Conservation (phyloP, 2,329 filamentous ascomycete genomes). For the Orbilia blumenaviensis region DNA sequence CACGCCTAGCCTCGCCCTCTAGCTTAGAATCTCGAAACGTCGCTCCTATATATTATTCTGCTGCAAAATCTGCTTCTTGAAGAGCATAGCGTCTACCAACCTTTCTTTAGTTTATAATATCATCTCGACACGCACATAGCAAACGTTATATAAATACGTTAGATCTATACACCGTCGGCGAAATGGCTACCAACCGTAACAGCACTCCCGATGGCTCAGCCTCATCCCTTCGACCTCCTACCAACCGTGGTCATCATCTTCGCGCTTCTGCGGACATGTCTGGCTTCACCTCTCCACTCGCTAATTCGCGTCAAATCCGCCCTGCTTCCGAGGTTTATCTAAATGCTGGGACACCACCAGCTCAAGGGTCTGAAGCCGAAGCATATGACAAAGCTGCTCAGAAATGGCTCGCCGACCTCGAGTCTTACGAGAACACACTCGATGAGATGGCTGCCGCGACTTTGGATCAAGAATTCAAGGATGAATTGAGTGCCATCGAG, state of each 20-base stretch:
- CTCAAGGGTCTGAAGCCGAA: slow-evolving; percentile 73
- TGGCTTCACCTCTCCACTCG: slow-evolving; percentile 72
- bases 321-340: slow-evolving; percentile 91
- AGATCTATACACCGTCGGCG: not conserved
- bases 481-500: slow-evolving; percentile 97
- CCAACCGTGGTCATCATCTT: slow-evolving; percentile 83
- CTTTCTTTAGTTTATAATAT: slow-evolving; percentile 10
- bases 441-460: slow-evolving; percentile 99
- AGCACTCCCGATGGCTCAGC: slow-evolving; percentile 93
- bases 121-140: not conserved
- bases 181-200: slow-evolving; percentile 75
- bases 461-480: slow-evolving; percentile 99
- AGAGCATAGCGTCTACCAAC: slow-evolving; percentile 20
- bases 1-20: slow-evolving; percentile 27
- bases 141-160: slow-evolving; percentile 32
- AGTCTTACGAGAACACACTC: slow-evolving; percentile 97
- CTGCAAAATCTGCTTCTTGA: slow-evolving; percentile 29
- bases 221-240: slow-evolving; percentile 81
- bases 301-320: slow-evolving; percentile 80
- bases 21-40: slow-evolving; percentile 32
- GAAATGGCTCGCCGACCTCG: slow-evolving; percentile 98
- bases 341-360: slow-evolving; percentile 57
- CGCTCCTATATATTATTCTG: not conserved
- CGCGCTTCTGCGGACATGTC: slow-evolving; percentile 97
- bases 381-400: slow-evolving; percentile 91